phyloP scores from a whole-genome alignment of 164 flowering plant species.

The Warburgia ugandensis region DNA sequence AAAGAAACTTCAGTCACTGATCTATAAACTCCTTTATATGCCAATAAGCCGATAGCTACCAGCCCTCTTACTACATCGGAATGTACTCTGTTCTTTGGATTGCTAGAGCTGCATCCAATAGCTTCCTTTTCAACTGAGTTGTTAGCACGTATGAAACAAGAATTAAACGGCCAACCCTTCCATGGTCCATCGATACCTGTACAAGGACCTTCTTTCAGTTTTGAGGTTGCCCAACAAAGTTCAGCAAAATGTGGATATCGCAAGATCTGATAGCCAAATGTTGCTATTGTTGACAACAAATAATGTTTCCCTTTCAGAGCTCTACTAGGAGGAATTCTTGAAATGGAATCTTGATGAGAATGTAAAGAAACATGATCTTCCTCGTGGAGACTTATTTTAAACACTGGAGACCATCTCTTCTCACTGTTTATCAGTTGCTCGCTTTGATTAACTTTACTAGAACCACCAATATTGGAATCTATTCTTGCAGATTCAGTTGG shows the following conservation, averaged over 20 bases:
- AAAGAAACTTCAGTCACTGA: constrained; percentile 63
- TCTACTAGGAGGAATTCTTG: constrained; percentile 21
- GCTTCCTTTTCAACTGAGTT: constrained; percentile 31
- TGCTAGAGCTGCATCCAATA: constrained; percentile 28
- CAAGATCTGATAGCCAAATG: constrained; percentile 86
- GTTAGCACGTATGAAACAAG: constrained; percentile 69
- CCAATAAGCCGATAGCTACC: constrained; percentile 84
- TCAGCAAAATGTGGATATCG: constrained; percentile 94
- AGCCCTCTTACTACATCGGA: constrained; percentile 71
- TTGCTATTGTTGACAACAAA: constrained; percentile 54
- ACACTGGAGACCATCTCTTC: constrained; percentile 1
- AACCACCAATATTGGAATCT: constrained; percentile 3
- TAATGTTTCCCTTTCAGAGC: constrained; percentile 54
- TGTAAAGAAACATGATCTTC: constrained; percentile 9
- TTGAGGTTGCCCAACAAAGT: constrained; percentile 97
- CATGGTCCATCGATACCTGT: constrained; percentile 66
- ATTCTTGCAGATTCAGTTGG: constrained; percentile 1
- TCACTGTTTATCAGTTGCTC: constrained; percentile 1
- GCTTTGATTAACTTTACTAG: background rate
- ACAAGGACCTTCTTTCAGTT: constrained; percentile 86
- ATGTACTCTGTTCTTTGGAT: constrained; percentile 37
- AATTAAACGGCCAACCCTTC: constrained; percentile 98
- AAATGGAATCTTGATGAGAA: constrained; percentile 21
- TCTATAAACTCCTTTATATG: constrained; percentile 67
- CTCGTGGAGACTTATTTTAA: constrained; percentile 1